These are phyloP conservation scores for Hyaloscypha bicolor DNA, from an alignment of 495 filamentous ascomycete species.

Conservation along the genomic window DNA sequence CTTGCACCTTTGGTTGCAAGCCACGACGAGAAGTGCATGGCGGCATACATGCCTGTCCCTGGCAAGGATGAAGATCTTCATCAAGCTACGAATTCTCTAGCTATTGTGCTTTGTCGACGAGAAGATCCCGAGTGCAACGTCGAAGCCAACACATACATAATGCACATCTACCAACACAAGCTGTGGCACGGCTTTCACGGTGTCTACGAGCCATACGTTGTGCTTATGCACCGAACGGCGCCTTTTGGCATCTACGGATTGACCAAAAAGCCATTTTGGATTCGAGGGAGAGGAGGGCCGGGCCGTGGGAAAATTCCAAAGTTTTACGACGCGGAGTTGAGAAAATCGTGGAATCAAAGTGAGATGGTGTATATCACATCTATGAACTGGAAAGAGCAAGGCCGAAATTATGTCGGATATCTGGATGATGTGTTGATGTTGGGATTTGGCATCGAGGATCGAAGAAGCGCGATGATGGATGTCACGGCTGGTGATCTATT, in stretches of 20 bases:
- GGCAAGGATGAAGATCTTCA: conserved; percentile 23
- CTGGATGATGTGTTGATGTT: conserved; percentile 53
- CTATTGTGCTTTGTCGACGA: conserved; percentile 52
- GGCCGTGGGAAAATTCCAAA: background rate
- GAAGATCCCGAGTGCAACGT: conserved; percentile 46
- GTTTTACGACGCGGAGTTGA: background rate
- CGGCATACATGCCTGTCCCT: conserved; percentile 38
- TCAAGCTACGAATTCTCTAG: conserved; percentile 58
- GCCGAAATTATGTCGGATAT: conserved; percentile 50
- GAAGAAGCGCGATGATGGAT: conserved; percentile 45
- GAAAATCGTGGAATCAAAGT: conserved; percentile 1
- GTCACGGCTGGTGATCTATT: conserved; percentile 50
- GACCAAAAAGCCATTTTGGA: conserved; percentile 54
- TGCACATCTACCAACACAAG: conserved; percentile 57
- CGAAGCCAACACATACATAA: conserved; percentile 48
- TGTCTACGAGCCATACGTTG: conserved; percentile 56
- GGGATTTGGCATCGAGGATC: conserved; percentile 53
- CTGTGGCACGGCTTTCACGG: conserved; percentile 44
- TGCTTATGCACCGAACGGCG: conserved; percentile 45
- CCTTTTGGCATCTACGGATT: conserved; percentile 53
- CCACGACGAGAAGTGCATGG: conserved; percentile 40
- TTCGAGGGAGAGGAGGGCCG: conserved; percentile 37
- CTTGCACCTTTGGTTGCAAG: conserved; percentile 35
- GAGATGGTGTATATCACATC: conserved; percentile 53
- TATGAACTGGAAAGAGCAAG: conserved; percentile 51